Evolutionary conservation across 73 alveolate genomes (phyloP), one percentile per base, ranked within the genome.

Genomic region (Chromera velia): DNA sequence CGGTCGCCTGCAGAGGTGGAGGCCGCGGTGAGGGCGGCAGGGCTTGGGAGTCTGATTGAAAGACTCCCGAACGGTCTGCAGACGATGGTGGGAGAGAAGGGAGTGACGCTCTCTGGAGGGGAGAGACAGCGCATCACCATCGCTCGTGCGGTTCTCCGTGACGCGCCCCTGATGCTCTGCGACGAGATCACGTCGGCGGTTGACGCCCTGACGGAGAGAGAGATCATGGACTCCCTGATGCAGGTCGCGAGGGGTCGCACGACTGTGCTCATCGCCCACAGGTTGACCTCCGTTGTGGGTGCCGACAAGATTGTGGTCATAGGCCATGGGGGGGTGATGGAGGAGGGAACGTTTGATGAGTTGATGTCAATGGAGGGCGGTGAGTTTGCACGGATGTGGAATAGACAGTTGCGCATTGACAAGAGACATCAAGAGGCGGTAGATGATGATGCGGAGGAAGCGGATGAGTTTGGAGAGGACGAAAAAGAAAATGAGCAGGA

Each of bases 161-260:
- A 88, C 75, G 87, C 92, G 55, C 91, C 86, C 55, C 86, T 91
- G 70, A 85, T 91, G 89, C 81, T 89, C 65, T 89, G 89, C 89
- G 97, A 91, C 84, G 97, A 91, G 76, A 94, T 94, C 0, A 91
- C 97, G 28, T 89, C 94, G 7, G 91, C 92, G 46, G 74, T 91
- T 63, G 97, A 91, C 79, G 84, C 91, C 65, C 68, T 82, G 72
- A 91, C 97, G 66, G 97, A 91, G 73, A 87, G 82, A 33, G 88
- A 89, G 70, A 83, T 91, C 66, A 83, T 89, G 82, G 85, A 79
- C 72, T 91, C 94, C 72, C 90, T 92, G 55, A 84, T 85, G 70
- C 85, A 84, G 74, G 92, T 82, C 28, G 74, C 92, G 32, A 73
- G 70, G 71, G 92, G 88, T 28, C 84, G 91, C 40, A 91, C 97